phyloP scores from a whole-genome alignment of 257 asterid species.

The Solanum tarijense region DNA sequence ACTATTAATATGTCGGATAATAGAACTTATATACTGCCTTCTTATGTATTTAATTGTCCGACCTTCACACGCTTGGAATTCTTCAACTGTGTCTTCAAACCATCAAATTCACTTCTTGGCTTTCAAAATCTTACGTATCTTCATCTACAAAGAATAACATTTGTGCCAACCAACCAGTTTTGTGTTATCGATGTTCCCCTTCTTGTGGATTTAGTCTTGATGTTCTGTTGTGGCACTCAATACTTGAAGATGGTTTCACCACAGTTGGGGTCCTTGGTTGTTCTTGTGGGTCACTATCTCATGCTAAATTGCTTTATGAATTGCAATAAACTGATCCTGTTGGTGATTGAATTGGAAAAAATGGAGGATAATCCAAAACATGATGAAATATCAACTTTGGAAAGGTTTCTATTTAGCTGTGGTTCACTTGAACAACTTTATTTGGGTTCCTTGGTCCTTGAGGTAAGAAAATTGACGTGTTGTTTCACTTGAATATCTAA shows the following conservation, averaged over 20 bases:
- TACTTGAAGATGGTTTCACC: not conserved
- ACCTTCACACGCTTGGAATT: not conserved
- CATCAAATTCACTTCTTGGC: not conserved
- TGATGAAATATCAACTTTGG: not conserved
- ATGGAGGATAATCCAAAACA: not conserved
- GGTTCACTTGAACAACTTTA: not conserved
- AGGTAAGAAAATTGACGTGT: not conserved
- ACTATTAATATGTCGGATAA: too few species aligned
- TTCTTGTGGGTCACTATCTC: not conserved
- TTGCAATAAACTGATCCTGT: fast-evolving
- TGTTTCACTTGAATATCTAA: not conserved
- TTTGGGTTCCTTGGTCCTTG: not conserved
- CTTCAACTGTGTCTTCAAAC: not conserved
- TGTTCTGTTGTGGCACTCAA: not conserved
- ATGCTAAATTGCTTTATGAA: not conserved
- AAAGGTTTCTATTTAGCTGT: not conserved
- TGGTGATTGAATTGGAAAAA: not conserved
- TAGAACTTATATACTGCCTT: too few species aligned
- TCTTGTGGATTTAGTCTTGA: not conserved
- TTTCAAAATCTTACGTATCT: not conserved
- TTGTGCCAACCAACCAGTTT: not conserved
- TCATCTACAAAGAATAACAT: not conserved
- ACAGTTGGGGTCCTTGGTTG: not conserved
- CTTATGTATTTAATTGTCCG: too few species aligned
- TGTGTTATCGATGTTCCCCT: not conserved